Evolutionary conservation across 805 yeast species (phyloP), one percentile per base, ranked within the genome.

Genomic region (Wickerhamomyces ciferrii): DNA sequence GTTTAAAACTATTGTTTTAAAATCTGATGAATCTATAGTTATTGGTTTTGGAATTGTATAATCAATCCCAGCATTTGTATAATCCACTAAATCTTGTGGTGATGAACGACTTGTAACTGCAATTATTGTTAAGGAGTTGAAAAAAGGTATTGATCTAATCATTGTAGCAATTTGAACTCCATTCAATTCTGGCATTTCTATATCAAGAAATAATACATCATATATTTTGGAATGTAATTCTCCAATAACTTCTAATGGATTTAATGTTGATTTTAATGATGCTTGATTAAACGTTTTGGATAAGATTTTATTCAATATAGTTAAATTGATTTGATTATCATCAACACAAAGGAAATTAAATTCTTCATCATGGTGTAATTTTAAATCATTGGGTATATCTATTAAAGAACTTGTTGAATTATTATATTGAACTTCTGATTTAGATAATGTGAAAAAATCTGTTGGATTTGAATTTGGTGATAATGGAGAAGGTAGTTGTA

Each of bases 101-200:
- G 57, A 46, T 29, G 54, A 51, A 39, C 66, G 56, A 8, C 74
- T 70, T 27, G 75, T 71, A 17, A 69, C 75, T 6, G 75, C 75
- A 39, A 69, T 62, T n/a, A 69, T 46, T 5, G 69, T 71, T 41
- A 64, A 49, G 3, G 53, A 37, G 40, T 61, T 56, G 19, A 37
- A 13, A 15, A 23, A 23, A 21, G 43, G 24, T 20, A 41, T 15
- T 20, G 43, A 29, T 42, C 61, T 43, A 2, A 62, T 51, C 18
- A 41, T 43, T 23, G 45, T 48, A n/a, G 72, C 66, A 20, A 72
- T 58, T 19, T 70, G 71, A 7, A 68, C 56, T 13, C 76, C 76
- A 18, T 67, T 56, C 18, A 71, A 58, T 13, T 52, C 54, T 5
- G 76, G 76, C 76, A 72, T 72, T 48, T 72, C 76, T 29, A 72